Evolutionary conservation across 2,329 filamentous ascomycete species (phyloP).

Genomic region (Aplosporella prunicola): DNA sequence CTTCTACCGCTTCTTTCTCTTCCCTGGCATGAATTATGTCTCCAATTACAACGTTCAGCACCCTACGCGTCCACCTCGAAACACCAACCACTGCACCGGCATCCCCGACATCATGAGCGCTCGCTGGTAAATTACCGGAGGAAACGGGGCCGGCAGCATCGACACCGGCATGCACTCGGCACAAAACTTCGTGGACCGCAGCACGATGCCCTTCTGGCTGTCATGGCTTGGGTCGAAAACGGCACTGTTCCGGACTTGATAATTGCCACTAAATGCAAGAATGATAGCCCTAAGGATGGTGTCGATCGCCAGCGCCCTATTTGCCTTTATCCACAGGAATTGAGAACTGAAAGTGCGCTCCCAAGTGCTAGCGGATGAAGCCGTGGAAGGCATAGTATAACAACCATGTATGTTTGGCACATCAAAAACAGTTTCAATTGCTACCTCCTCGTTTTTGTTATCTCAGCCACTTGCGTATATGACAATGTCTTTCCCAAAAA

Average conservation of each 20-base stretch:
- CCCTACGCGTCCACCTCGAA: too few species aligned
- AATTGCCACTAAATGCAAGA: constrained; percentile 26
- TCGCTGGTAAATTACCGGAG: constrained; percentile 38
- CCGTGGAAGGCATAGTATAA: too few species aligned
- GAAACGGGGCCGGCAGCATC: constrained; percentile 20
- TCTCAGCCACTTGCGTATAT: too few species aligned
- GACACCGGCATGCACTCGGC: constrained; percentile 17
- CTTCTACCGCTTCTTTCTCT: constrained; percentile 36
- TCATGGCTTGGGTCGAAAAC: constrained; percentile 32
- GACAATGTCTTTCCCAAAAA: too few species aligned
- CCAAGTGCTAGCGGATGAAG: too few species aligned
- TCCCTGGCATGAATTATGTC: constrained; percentile 38
- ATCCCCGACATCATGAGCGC: constrained; percentile 27
- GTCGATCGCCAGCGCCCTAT: constrained; percentile 26
- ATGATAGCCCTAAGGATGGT: constrained; percentile 19
- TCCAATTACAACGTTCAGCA: too few species aligned
- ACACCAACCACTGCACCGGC: too few species aligned
- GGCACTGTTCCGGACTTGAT: constrained; percentile 27
- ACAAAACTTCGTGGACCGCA: constrained; percentile 22
- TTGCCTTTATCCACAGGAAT: constrained; percentile 24
- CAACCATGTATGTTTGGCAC: too few species aligned
- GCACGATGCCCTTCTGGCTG: constrained; percentile 27
- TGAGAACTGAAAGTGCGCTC: too few species aligned
- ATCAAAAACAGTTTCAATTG: too few species aligned
- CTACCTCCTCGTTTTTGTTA: too few species aligned